Base-by-base conservation (phyloP, 2,329 filamentous ascomycete species). In the Diaporthe ampelina region DNA sequence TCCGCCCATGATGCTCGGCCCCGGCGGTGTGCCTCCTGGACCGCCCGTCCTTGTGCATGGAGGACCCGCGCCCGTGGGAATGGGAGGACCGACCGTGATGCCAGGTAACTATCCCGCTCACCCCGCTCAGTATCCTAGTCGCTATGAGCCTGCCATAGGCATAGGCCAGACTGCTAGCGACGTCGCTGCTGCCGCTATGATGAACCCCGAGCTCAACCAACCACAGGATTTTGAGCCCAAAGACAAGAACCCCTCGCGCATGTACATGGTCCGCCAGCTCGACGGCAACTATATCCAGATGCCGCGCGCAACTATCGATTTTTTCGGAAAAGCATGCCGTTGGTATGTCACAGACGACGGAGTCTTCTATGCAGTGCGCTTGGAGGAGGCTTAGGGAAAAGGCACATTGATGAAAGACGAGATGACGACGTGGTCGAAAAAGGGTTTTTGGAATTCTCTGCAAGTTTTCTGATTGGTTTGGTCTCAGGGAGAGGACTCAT, bases 211-310 rank as follows among this genome's bases (percentile, higher is more conserved):
- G 77, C 83, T 88, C 77, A 86, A 88, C 77, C 87, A 90, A 80
- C 86, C 88, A 21, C 90, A 92, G 84, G 90, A 91, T 77, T 90
- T 92, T 80, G 90, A 91, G 81, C 91, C 91, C 2, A 85, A 86
- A 26, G 90, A 92, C 78, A 87, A 90, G 76, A 88, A 91, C 81
- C 87, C 88, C 52, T 86, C 85, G 58, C 89, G 90, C 76, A 88
- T 90, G 83, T 93, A 92, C 83, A 90, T 87, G 83, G 86, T 88
- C 78, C 88, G 89, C 73, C 90, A 92, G 82, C 82, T 89, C 77
- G 90, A 92, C 81, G 88, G 89, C 67, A 86, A 88, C 74, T 92
- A 88, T 88, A 88, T 87, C 48, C 86, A 91, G 81, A 87, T 89
- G 80, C 90, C 86, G 80, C 88, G 90, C 43, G 86, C 86, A 81